A percentile compares a stretch with the other conserved stretches of the same genome.
Conservation (phyloP, 2,329 filamentous ascomycete species). For the Chaetomium globosum region DNA sequence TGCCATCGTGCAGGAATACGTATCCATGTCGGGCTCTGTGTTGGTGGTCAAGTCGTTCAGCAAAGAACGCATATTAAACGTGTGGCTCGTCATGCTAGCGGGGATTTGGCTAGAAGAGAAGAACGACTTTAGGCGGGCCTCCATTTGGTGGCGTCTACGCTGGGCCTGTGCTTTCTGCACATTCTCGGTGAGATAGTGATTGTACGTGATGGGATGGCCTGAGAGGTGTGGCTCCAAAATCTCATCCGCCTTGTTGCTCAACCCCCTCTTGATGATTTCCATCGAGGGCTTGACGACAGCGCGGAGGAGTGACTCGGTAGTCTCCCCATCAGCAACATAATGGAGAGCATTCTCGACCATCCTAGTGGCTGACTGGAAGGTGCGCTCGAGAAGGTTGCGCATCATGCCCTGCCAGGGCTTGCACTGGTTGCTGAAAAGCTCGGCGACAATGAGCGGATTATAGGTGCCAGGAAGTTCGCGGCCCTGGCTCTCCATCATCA, state of each 20-base stretch:
- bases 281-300: conserved; percentile 35
- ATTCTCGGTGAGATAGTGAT: conserved; percentile 44
- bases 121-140: not conserved
- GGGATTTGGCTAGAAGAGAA: not conserved
- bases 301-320: conserved; percentile 31
- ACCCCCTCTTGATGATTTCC: conserved; percentile 26
- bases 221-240: conserved; percentile 37
- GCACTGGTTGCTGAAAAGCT: conserved; percentile 43
- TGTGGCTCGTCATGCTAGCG: not conserved
- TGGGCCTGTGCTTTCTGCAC: conserved; percentile 39
- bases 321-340: conserved; percentile 32
- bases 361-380: conserved; percentile 30
- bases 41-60: not conserved
- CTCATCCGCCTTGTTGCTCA: conserved; percentile 38
- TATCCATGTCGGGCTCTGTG: conserved; percentile 24
- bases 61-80: conserved; percentile 4
- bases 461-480: conserved; percentile 44
- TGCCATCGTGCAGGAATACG: conserved; percentile 22
- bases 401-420: conserved; percentile 39
- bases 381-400: conserved; percentile 19
- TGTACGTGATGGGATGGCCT: conserved; percentile 47
- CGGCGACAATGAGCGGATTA: conserved; percentile 42
- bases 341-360: conserved; percentile 31
- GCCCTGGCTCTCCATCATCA: conserved; percentile 40
- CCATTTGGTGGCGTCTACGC: not conserved